A percentile compares a stretch with the other conserved stretches of the same genome.
Evolutionary conservation across 768 basidiomycete species (phyloP).

Genomic region (Dentipellis sp.): DNA sequence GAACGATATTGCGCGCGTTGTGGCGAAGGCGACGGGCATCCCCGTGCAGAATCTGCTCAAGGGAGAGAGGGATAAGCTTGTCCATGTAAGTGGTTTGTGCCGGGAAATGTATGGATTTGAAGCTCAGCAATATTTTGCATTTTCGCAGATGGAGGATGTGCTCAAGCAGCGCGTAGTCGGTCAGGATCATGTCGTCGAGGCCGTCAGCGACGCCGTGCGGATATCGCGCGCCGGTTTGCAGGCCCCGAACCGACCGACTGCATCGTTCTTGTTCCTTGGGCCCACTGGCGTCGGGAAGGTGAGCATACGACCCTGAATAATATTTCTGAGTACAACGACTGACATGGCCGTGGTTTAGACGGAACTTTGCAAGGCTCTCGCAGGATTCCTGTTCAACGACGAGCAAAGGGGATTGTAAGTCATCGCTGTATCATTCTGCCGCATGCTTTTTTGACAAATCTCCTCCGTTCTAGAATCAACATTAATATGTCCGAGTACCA

Average conservation of each 20-base stretch:
- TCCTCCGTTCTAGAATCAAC: slow-evolving; percentile 50
- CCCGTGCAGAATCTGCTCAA: slow-evolving; percentile 83
- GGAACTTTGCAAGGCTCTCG: slow-evolving; percentile 82
- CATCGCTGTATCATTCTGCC: background rate
- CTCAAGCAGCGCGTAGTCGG: slow-evolving; percentile 74
- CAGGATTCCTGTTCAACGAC: slow-evolving; percentile 83
- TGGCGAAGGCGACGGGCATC: slow-evolving; percentile 84
- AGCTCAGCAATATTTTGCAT: background rate
- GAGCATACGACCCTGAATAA: slow-evolving; percentile 1
- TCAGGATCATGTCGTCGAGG: slow-evolving; percentile 79
- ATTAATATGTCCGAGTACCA: slow-evolving; percentile 98
- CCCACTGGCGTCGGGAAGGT: slow-evolving; percentile 86
- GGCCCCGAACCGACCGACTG: slow-evolving; percentile 81
- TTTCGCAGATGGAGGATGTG: slow-evolving; percentile 73
- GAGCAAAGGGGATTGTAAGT: slow-evolving; percentile 77
- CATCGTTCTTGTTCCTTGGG: slow-evolving; percentile 87
- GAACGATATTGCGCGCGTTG: slow-evolving; percentile 83
- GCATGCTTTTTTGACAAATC: background rate
- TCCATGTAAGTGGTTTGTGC: slow-evolving; percentile 49
- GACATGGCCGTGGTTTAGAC: slow-evolving; percentile 38
- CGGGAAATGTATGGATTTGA: background rate
- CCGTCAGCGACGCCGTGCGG: slow-evolving; percentile 85
- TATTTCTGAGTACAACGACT: background rate
- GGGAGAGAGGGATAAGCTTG: slow-evolving; percentile 83
- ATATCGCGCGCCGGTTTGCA: slow-evolving; percentile 89